These are phyloP conservation scores for Acrodontium crateriforme DNA, from an alignment of 2,329 filamentous ascomycete species.

Conservation along the genomic window DNA sequence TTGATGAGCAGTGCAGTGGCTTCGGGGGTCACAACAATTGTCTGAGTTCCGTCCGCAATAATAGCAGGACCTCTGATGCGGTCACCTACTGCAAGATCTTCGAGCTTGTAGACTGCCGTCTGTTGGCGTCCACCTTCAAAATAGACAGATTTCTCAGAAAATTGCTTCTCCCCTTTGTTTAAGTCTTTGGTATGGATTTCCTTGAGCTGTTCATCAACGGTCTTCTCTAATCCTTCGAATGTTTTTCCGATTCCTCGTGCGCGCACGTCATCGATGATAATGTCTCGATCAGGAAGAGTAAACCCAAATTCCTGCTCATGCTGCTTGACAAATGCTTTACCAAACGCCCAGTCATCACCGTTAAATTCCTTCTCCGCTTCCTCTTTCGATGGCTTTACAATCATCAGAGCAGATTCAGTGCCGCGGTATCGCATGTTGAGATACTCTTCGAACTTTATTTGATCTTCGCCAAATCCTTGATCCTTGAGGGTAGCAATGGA, in stretches of 20 bases:
- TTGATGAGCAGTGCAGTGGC: conserved; percentile 64
- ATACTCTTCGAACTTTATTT: conserved; percentile 79
- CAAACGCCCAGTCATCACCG: conserved; percentile 67
- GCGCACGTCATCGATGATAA: conserved; percentile 81
- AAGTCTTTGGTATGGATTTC: conserved; percentile 47
- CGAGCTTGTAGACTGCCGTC: conserved; percentile 72
- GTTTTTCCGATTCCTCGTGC: conserved; percentile 82
- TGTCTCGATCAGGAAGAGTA: conserved; percentile 68
- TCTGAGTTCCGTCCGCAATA: conserved; percentile 77
- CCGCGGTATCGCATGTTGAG: conserved; percentile 87
- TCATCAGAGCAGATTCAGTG: conserved; percentile 84
- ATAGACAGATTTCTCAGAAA: conserved; percentile 59
- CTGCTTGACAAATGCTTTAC: conserved; percentile 69
- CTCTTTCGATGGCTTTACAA: conserved; percentile 55
- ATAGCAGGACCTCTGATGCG: conserved; percentile 69
- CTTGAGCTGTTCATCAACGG: conserved; percentile 70
- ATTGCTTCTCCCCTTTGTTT: conserved; percentile 46
- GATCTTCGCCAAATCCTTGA: conserved; percentile 63
- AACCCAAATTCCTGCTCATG: conserved; percentile 92
- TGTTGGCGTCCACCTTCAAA: conserved; percentile 68
- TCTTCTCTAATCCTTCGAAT: conserved; percentile 64
- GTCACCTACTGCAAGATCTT: conserved; percentile 58
- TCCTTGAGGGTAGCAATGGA: conserved; percentile 53
- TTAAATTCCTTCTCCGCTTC: conserved; percentile 46
- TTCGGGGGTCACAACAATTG: conserved; percentile 74